Evolutionary conservation across 345 rosid genomes (phyloP), one percentile per base, ranked within the genome.

Genomic region (Corymbia maculata): DNA sequence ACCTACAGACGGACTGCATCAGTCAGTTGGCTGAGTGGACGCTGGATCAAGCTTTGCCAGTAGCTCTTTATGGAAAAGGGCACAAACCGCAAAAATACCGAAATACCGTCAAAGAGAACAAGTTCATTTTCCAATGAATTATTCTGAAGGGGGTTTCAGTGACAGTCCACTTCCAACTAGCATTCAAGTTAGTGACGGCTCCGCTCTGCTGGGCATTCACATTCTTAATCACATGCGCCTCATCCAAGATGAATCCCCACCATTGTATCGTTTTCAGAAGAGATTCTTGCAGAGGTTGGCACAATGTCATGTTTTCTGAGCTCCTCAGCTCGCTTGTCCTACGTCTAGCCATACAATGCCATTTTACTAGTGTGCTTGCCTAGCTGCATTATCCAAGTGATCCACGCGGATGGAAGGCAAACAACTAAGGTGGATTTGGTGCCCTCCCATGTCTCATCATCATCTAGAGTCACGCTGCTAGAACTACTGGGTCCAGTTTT

Each of bases 81-180:
- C 89, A 95, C 97, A 89, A 96, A 97, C 53, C 89, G 93, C 89
- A 97, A 89, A n/a, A n/a, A n/a, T n/a, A n/a, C n/a, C n/a, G n/a
- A 90, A 97, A 97, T 4, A 93, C 95, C 98, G 95, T 96, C 92
- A 96, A 86, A 75, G 98, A 95, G 91, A 93, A 95, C 92, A 97
- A 89, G 90, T n/a, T n/a, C n/a, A n/a, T n/a, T n/a, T n/a, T 96
- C 98, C 49, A 88, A 80, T 3, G 97, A 94, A 51, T 97, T 96
- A 89, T 97, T 95, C 91, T 97, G 99, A 59, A 97, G 95, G 44
- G 98, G 99, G 97, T 96, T 91, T 98, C 98, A 47, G 98, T 97
- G 85, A 97, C 98, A 70, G 88, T 96, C 99, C 99, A 97, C 88
- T 95, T 94, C 88, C 94, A 44, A 85, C 87, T 90, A 86, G 97